Percentiles rank a stretch among this genome's conserved stretches.
phyloP scores from a whole-genome alignment of 2,329 filamentous ascomycete species.

The Aspergillus proliferans region DNA sequence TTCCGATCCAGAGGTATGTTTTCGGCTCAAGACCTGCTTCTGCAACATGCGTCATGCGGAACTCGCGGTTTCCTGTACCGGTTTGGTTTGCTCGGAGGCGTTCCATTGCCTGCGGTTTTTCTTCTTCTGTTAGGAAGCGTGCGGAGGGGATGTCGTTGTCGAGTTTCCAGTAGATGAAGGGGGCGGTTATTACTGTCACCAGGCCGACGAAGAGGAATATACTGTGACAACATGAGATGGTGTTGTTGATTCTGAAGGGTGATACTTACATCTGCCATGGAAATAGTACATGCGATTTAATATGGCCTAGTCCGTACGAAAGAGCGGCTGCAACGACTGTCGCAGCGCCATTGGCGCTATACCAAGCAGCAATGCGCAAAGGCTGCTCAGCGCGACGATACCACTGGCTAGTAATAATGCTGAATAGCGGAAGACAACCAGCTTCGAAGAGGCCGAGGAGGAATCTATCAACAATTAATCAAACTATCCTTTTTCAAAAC shows the following conservation, averaged over 20 bases:
- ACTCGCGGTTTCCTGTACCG: constrained; percentile 40
- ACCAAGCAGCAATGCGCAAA: constrained; percentile 60
- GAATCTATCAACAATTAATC: constrained; percentile 30
- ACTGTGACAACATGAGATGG: constrained; percentile 11
- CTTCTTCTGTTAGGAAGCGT: constrained; percentile 43
- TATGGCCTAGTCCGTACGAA: constrained; percentile 54
- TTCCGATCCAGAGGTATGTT: constrained; percentile 54
- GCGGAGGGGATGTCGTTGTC: constrained; percentile 52
- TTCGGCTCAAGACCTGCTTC: constrained; percentile 42
- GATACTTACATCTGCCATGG: constrained; percentile 46
- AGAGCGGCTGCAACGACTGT: constrained; percentile 53
- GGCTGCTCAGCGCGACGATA: constrained; percentile 54
- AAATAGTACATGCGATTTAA: constrained; percentile 38
- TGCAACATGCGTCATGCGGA: constrained; percentile 40
- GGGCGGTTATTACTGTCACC: constrained; percentile 53
- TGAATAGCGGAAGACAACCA: constrained; percentile 43
- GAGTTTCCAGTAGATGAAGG: constrained; percentile 54
- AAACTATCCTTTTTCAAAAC: too few species aligned
- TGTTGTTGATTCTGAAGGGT: not conserved
- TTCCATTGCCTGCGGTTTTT: constrained; percentile 43
- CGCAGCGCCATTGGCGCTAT: constrained; percentile 54
- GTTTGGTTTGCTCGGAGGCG: constrained; percentile 48
- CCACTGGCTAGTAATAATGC: constrained; percentile 42
- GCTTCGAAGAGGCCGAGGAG: constrained; percentile 51
- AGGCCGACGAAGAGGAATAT: constrained; percentile 59